phyloP scores from a whole-genome alignment of 306 rosid species.

The Dalbergia oliveri region DNA sequence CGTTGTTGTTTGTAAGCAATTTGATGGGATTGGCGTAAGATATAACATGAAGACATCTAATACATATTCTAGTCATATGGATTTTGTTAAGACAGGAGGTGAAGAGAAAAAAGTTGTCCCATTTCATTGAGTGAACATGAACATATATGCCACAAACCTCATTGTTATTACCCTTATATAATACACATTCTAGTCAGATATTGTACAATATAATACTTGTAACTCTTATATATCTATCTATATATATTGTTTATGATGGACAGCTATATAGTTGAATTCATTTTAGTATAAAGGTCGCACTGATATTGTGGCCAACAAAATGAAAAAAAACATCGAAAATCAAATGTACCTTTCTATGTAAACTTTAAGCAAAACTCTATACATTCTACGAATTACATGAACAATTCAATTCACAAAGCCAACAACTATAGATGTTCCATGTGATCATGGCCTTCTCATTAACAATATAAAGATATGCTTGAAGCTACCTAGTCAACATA shows the following conservation, averaged over 20 bases:
- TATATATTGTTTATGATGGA: neutral
- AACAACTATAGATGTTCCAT: conserved; percentile 3
- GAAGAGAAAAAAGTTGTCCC: neutral
- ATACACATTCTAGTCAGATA: neutral
- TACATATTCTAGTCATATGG: neutral
- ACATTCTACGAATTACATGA: neutral
- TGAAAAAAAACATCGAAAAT: neutral
- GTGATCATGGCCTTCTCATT: conserved; percentile 15
- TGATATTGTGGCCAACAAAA: neutral
- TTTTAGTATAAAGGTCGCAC: neutral
- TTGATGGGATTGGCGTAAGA: neutral
- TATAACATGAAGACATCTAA: neutral
- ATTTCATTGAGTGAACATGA: neutral
- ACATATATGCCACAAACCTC: neutral
- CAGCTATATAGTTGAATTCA: conserved; percentile 29
- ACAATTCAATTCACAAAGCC: conserved; percentile 13
- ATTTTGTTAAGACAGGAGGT: neutral
- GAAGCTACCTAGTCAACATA: conserved; percentile 13
- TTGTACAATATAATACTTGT: neutral
- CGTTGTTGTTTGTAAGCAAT: neutral
- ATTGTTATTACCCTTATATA: neutral
- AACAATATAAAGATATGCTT: neutral
- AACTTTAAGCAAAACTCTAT: neutral
- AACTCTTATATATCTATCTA: conserved; percentile 2
- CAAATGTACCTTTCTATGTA: conserved; percentile 5